Percentiles rank a stretch among this genome's conserved stretches.
Evolutionary conservation across 2,329 filamentous ascomycete species (phyloP).

Genomic region (Ascosphaera apis): DNA sequence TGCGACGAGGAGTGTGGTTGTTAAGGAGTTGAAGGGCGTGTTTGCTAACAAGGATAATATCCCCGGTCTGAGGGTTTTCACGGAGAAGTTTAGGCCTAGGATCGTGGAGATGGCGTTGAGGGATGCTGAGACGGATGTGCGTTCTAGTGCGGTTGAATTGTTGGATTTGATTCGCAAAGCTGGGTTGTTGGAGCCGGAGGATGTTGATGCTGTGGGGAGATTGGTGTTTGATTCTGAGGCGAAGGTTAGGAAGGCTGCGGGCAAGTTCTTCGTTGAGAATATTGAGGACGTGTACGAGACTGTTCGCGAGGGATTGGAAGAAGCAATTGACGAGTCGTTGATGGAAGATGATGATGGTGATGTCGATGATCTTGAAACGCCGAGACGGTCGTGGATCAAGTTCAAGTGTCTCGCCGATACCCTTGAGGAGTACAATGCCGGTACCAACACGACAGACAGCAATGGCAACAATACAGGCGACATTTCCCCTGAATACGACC

Average conservation of each 20-base stretch:
- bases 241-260: constrained; percentile 67
- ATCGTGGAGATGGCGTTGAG: constrained; percentile 81
- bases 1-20: constrained; percentile 57
- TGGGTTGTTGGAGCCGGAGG: constrained; percentile 70
- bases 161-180: constrained; percentile 62
- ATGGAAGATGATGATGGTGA: constrained; percentile 43
- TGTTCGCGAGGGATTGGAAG: constrained; percentile 65
- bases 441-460: not conserved
- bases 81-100: constrained; percentile 68
- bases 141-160: constrained; percentile 57
- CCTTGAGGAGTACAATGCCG: constrained; percentile 53
- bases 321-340: constrained; percentile 53
- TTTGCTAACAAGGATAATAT: constrained; percentile 65
- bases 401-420: constrained; percentile 77
- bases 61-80: constrained; percentile 59
- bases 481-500: constrained; percentile 22
- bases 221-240: constrained; percentile 75
- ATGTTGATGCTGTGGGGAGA: constrained; percentile 70
- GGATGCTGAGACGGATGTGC: constrained; percentile 60
- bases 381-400: constrained; percentile 67
- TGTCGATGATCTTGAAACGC: constrained; percentile 44
- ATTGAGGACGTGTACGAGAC: constrained; percentile 60
- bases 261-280: constrained; percentile 73
- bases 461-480: not conserved
- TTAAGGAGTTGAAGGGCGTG: constrained; percentile 59